Conservation (phyloP, 768 basidiomycete genomes). For the Suillus alpinus region DNA sequence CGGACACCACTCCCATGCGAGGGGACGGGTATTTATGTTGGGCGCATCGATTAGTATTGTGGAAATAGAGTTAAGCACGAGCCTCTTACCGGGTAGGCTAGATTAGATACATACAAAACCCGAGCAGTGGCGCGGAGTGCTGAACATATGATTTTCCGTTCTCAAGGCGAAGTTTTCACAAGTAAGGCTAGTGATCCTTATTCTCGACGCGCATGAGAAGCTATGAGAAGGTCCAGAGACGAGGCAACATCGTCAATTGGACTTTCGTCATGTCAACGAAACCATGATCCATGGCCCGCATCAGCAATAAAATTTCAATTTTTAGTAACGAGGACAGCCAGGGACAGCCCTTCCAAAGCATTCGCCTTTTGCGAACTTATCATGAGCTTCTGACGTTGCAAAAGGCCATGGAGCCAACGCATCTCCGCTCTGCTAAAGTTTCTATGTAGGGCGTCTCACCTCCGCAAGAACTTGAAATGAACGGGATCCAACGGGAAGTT, state of each 20-base stretch:
- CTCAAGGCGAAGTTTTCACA: constrained; percentile 6
- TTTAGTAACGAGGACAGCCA: constrained; percentile 11
- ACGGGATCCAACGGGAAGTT: constrained; percentile 20
- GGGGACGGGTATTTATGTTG: constrained; percentile 31
- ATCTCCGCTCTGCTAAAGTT: constrained; percentile 27
- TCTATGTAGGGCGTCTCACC: constrained; percentile 25
- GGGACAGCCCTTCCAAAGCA: constrained; percentile 7
- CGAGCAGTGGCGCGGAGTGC: constrained; percentile 21
- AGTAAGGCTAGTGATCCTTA: constrained; percentile 2
- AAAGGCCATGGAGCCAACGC: constrained; percentile 14
- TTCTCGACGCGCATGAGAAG: constrained; percentile 12
- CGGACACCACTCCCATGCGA: constrained; percentile 16
- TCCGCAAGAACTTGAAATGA: constrained; percentile 25
- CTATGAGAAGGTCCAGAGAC: constrained; percentile 2
- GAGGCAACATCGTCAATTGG: constrained; percentile 1
- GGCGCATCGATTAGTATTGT: constrained; percentile 17
- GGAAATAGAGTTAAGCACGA: constrained; percentile 29
- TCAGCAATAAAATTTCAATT: constrained; percentile 9
- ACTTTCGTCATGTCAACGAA: constrained; percentile 22
- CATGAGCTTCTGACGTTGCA: constrained; percentile 13
- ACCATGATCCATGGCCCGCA: constrained; percentile 8
- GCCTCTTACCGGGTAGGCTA: constrained; percentile 13
- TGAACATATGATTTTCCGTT: constrained; percentile 13
- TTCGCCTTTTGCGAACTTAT: constrained; percentile 10
- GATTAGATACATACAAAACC: constrained; percentile 26